Percentiles rank a stretch among this genome's conserved stretches.
Conservation (phyloP, 768 basidiomycete species). For the Rhizopogon roseolus region DNA sequence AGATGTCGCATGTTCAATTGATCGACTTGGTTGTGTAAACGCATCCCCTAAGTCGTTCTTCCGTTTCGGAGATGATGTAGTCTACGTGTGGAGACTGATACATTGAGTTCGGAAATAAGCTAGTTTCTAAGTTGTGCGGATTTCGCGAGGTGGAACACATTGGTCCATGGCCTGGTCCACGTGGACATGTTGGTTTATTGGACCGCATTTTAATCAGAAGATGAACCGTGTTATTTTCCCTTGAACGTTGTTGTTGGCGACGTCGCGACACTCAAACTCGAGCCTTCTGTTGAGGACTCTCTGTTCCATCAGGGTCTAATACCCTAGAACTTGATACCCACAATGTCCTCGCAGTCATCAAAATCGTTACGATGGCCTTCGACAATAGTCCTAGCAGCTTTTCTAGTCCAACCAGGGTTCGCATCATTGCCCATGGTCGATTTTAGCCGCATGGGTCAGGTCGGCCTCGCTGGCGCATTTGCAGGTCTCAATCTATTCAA, state of each 20-base stretch:
- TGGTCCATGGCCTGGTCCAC: conserved; percentile 17
- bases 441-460: conserved; percentile 83
- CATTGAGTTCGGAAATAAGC: not conserved
- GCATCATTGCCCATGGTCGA: conserved; percentile 57
- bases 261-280: not conserved
- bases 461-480: conserved; percentile 86
- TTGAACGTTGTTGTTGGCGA: not conserved
- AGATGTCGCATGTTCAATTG: not conserved
- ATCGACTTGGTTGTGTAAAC: not conserved
- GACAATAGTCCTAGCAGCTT: conserved; percentile 15
- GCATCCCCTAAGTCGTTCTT: not conserved
- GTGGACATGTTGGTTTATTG: conserved; percentile 15
- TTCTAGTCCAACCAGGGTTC: conserved; percentile 12
- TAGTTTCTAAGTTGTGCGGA: not conserved
- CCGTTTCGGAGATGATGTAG: not conserved
- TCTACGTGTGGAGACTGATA: not conserved
- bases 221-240: not conserved
- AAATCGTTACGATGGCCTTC: conserved; percentile 17
- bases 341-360: conserved; percentile 7
- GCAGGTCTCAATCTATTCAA: conserved; percentile 78
- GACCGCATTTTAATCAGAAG: conserved; percentile 2
- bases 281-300: not conserved
- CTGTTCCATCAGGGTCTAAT: conserved; percentile 1
- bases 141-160: not conserved
- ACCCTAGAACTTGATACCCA: conserved; percentile 5